phyloP scores from a whole-genome alignment of 2,329 filamentous ascomycete species.

The Trichoderma sp. region DNA sequence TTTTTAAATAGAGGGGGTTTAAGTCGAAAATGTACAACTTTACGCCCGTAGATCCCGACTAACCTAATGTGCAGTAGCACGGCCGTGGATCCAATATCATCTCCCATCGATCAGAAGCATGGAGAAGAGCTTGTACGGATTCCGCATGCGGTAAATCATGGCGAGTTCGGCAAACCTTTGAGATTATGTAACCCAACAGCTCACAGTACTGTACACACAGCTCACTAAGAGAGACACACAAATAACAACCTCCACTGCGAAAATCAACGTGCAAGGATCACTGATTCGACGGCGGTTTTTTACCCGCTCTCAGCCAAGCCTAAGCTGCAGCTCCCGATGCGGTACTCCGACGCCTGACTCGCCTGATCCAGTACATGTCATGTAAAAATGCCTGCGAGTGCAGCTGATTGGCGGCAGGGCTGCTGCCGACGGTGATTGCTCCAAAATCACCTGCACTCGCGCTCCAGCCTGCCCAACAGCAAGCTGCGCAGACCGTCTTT shows the following conservation, averaged over 20 bases:
- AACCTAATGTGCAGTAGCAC: neutral
- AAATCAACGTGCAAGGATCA: neutral
- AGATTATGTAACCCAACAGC: neutral
- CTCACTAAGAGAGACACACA: neutral
- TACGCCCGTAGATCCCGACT: slow-evolving; percentile 5
- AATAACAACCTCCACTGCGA: neutral
- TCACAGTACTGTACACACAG: too few relatives aligned
- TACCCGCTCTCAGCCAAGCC: neutral
- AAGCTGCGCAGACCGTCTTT: slow-evolving; percentile 2
- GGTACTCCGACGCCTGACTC: neutral
- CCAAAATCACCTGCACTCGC: neutral
- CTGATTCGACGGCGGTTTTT: neutral
- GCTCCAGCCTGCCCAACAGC: neutral
- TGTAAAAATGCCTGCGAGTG: neutral
- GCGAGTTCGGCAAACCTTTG: neutral
- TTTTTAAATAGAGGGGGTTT: neutral
- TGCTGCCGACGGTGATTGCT: slow-evolving; percentile 4
- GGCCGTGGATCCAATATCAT: neutral
- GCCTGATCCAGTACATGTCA: neutral
- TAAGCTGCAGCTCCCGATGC: neutral
- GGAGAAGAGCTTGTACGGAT: neutral
- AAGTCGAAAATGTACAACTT: slow-evolving; percentile 9
- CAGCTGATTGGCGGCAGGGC: slow-evolving; percentile 1
- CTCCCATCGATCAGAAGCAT: neutral
- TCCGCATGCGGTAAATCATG: neutral